phyloP scores from a whole-genome alignment of 179 eudicot genomes.

The Actinidia arguta region DNA sequence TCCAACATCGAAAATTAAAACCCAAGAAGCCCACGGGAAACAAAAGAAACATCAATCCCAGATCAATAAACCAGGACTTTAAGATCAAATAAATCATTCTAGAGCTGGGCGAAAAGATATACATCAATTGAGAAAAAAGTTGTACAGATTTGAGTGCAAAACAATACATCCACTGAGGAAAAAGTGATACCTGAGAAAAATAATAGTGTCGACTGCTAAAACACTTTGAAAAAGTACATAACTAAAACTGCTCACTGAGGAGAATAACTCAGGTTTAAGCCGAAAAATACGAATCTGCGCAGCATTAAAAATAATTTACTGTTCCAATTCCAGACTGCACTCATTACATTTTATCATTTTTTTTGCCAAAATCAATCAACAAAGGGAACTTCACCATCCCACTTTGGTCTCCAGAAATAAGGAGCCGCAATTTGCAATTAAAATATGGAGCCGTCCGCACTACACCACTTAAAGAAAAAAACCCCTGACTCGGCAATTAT shows the following conservation, averaged over 20 bases:
- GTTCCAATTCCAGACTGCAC: not conserved
- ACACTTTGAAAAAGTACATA: constrained; percentile 77
- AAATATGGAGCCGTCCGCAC: constrained; percentile 73
- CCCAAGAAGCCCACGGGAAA: too few species aligned
- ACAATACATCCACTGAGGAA: too few species aligned
- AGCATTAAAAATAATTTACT: constrained; percentile 11
- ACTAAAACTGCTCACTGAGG: constrained; percentile 55
- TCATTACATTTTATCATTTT: not conserved
- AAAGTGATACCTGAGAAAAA: too few species aligned
- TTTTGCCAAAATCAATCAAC: not conserved
- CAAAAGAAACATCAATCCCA: too few species aligned
- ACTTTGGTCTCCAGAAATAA: constrained; percentile 91
- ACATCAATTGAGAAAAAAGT: too few species aligned
- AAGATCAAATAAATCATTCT: too few species aligned
- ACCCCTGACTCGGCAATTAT: constrained; percentile 64
- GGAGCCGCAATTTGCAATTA: constrained; percentile 47
- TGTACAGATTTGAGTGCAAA: too few species aligned
- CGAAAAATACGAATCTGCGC: constrained; percentile 76
- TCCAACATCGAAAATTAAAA: too few species aligned
- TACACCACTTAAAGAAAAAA: constrained; percentile 58
- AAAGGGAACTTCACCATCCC: constrained; percentile 59
- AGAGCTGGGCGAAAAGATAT: too few species aligned
- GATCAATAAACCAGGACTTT: too few species aligned
- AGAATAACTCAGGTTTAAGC: constrained; percentile 76
- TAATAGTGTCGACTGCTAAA: too few species aligned